phyloP scores from a whole-genome alignment of 2,329 filamentous ascomycete genomes.

The Polytolypa hystricis region DNA sequence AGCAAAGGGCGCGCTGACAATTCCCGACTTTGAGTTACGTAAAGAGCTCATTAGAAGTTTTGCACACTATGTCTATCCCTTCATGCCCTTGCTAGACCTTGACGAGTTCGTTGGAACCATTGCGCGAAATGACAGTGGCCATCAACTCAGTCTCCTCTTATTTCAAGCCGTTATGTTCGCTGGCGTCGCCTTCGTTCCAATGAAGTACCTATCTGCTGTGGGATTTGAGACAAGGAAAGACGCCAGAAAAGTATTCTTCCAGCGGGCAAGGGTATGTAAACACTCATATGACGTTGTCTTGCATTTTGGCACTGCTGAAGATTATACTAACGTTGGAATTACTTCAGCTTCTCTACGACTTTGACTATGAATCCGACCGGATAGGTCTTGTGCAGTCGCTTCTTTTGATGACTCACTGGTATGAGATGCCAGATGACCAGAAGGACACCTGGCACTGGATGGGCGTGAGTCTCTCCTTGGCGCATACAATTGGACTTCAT shows the following conservation, averaged over 20 bases:
- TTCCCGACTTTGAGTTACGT: slow-evolving; percentile 60
- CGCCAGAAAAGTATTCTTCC: slow-evolving; percentile 79
- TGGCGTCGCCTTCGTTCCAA: slow-evolving; percentile 77
- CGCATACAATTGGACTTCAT: slow-evolving; percentile 86
- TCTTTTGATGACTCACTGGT: slow-evolving; percentile 93
- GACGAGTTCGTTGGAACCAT: slow-evolving; percentile 48
- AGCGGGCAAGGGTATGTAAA: slow-evolving; percentile 63
- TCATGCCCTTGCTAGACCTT: slow-evolving; percentile 74
- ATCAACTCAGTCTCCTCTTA: slow-evolving; percentile 68
- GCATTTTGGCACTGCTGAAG: too few relatives aligned
- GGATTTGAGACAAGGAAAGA: slow-evolving; percentile 69
- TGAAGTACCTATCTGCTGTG: slow-evolving; percentile 61
- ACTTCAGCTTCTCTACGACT: slow-evolving; percentile 71
- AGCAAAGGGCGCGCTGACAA: slow-evolving; percentile 70
- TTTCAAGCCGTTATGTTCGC: slow-evolving; percentile 96
- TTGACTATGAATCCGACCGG: slow-evolving; percentile 86
- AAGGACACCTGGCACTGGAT: slow-evolving; percentile 99
- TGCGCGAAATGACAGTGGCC: slow-evolving; percentile 55
- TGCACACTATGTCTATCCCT: slow-evolving; percentile 82
- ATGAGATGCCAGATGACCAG: slow-evolving; percentile 90
- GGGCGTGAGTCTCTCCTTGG: slow-evolving; percentile 86
- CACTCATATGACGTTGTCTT: background rate
- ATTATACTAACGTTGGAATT: slow-evolving; percentile 10
- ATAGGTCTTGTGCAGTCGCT: slow-evolving; percentile 80
- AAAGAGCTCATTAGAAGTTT: slow-evolving; percentile 74